phyloP scores from a whole-genome alignment of 2,329 filamentous ascomycete species.

The Pezicula neosporulosa region DNA sequence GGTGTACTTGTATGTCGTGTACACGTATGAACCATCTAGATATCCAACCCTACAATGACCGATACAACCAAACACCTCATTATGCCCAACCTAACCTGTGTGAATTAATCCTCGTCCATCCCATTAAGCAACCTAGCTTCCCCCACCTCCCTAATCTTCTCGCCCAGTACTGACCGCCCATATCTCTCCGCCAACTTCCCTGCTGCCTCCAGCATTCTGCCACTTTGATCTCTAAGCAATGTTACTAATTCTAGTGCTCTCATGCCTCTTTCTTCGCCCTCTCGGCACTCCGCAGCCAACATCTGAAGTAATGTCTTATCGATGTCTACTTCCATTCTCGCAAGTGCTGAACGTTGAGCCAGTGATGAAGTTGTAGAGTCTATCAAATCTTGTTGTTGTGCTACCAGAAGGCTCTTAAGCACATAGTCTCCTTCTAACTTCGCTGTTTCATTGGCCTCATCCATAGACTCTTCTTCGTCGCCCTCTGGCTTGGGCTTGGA shows the following conservation, averaged over 20 bases:
- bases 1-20: too few relatives aligned
- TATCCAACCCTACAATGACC: too few relatives aligned
- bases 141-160: constrained; percentile 85
- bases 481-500: constrained; percentile 41
- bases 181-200: constrained; percentile 86
- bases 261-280: constrained; percentile 92
- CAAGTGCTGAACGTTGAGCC: constrained; percentile 63
- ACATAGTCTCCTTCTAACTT: constrained; percentile 80
- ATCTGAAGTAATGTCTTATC: constrained; percentile 90
- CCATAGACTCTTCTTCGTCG: constrained; percentile 29
- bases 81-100: neutral
- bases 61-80: neutral
- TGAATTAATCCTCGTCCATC: constrained; percentile 25
- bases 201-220: constrained; percentile 88
- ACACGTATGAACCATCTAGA: too few relatives aligned
- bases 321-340: constrained; percentile 74
- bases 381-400: constrained; percentile 73
- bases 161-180: constrained; percentile 72
- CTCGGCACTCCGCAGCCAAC: constrained; percentile 83
- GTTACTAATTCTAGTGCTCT: constrained; percentile 87
- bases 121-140: constrained; percentile 45
- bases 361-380: constrained; percentile 62
- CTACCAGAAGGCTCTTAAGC: constrained; percentile 66
- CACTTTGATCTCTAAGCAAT: constrained; percentile 79
- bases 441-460: constrained; percentile 46